phyloP scores from a whole-genome alignment of 2,329 filamentous ascomycete species.

The Curvularia sp. region DNA sequence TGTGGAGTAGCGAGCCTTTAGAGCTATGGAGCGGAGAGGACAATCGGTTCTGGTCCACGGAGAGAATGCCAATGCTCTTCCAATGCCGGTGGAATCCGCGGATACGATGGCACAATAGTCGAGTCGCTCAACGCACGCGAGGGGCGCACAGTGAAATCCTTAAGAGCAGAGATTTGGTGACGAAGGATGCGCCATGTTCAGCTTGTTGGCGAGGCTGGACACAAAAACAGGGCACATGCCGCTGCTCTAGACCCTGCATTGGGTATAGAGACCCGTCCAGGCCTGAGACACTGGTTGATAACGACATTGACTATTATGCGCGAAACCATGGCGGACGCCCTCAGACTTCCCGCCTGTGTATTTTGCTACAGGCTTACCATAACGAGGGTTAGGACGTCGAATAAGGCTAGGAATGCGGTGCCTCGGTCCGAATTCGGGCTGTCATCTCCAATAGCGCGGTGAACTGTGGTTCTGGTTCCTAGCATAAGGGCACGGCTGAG shows the following conservation, averaged over 20 bases:
- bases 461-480: constrained; percentile 6
- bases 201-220: constrained; percentile 6
- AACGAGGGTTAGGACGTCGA: constrained; percentile 14
- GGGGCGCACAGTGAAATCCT: constrained; percentile 3
- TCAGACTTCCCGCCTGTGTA: constrained; percentile 5
- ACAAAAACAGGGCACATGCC: constrained; percentile 4
- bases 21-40: neutral
- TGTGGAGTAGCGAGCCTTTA: constrained; percentile 11
- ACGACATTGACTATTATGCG: constrained; percentile 6
- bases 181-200: constrained; percentile 9
- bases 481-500: neutral
- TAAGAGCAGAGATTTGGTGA: constrained; percentile 4
- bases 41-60: constrained; percentile 5
- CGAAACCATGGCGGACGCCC: constrained; percentile 4
- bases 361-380: constrained; percentile 5
- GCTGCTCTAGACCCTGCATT: constrained; percentile 11
- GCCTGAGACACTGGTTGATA: constrained; percentile 6
- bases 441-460: constrained; percentile 6
- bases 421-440: constrained; percentile 15
- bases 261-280: constrained; percentile 13
- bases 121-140: constrained; percentile 7
- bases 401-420: constrained; percentile 7
- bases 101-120: constrained; percentile 1
- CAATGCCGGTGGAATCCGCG: neutral
- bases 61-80: constrained; percentile 5